phyloP scores from a whole-genome alignment of 805 yeast species.

The Pichia phayaonensis region DNA sequence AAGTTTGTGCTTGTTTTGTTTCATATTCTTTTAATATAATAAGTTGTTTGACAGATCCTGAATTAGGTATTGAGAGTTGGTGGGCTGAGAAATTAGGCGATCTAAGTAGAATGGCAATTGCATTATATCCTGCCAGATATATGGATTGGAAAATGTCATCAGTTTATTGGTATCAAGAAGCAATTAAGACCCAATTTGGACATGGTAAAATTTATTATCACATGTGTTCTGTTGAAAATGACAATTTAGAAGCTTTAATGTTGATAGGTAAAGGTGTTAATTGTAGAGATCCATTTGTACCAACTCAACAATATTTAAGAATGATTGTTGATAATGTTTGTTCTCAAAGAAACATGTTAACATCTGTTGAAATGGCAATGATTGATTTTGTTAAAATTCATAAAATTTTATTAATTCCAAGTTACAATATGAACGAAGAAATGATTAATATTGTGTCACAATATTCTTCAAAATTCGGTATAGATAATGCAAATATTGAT shows the following conservation, averaged over 20 bases:
- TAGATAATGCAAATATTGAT: slow-evolving; percentile 55
- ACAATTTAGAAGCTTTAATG: slow-evolving; percentile 67
- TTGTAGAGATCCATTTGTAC: slow-evolving; percentile 78
- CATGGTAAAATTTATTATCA: slow-evolving; percentile 85
- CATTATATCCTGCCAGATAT: slow-evolving; percentile 67
- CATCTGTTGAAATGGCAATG: slow-evolving; percentile 52
- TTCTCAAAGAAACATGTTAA: slow-evolving; percentile 51
- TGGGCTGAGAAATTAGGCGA: slow-evolving; percentile 89
- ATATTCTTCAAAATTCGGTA: slow-evolving; percentile 60
- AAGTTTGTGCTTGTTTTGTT: slow-evolving; percentile 68
- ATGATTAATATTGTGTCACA: slow-evolving; percentile 52
- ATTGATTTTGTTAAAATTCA: slow-evolving; percentile 60
- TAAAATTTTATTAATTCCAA: slow-evolving; percentile 57
- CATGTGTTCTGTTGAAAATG: slow-evolving; percentile 79
- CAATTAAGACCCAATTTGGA: slow-evolving; percentile 68
- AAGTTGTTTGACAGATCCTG: slow-evolving; percentile 45
- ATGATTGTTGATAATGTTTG: slow-evolving; percentile 74
- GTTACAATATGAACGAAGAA: slow-evolving; percentile 46
- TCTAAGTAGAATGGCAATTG: slow-evolving; percentile 80
- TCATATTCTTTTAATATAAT: slow-evolving; percentile 62
- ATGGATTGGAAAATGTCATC: slow-evolving; percentile 84
- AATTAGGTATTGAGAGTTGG: slow-evolving; percentile 54
- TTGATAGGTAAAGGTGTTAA: slow-evolving; percentile 73
- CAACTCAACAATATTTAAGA: slow-evolving; percentile 69
- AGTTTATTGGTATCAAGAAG: slow-evolving; percentile 72